Base-by-base conservation (phyloP, 1,284 basidiomycete genomes). In the Tylopilus sp. region DNA sequence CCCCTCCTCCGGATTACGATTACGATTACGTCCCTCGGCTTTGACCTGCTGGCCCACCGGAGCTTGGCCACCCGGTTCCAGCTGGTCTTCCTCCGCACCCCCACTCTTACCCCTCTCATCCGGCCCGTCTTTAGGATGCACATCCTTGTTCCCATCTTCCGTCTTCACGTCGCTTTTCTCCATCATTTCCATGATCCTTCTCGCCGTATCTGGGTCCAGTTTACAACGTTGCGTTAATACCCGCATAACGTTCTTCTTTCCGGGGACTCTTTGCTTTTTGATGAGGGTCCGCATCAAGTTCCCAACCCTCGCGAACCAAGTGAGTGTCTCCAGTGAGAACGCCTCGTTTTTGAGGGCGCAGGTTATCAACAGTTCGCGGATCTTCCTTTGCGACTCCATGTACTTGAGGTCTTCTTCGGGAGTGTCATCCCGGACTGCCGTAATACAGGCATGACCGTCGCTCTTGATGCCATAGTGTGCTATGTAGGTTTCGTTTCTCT, bases 361-460 rank as follows among this genome's bases (percentile, higher is more conserved):
- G 0, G 7, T n/a, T 43, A 41, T 56, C 36, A 64, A 15, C 19
- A 64, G 52, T 0, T 50, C 35, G 3, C 65, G 59, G 39, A 64
- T 57, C 30, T 13, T 55, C 26, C 15, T 46, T 42, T 56, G 51
- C 3, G 66, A 65, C 33, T 60, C 41, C 18, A 19, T 28, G 30
- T 48, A 65, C 41, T 68, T 65, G 52, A 30, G 41, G 30, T 59
- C 46, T 28, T 67, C 58, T 23, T 39, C 61, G 4, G 49, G 51
- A 16, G 33, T 46, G 16, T 63, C 65, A 10, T 56, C 61, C 19
- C 43, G 47, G 28, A 67, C 64, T 16, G 71, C 67, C 1, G 74
- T 76, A 31, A 75, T 63, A 47, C 73, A 75, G 15, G 71, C 73
- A 18, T 67, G 60, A 6, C 62, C 70, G 1, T 49, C 31, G 25